Percentiles rank a stretch among this genome's conserved stretches.
Evolutionary conservation across 345 rosid genomes (phyloP).

Genomic region (Populus tremula): DNA sequence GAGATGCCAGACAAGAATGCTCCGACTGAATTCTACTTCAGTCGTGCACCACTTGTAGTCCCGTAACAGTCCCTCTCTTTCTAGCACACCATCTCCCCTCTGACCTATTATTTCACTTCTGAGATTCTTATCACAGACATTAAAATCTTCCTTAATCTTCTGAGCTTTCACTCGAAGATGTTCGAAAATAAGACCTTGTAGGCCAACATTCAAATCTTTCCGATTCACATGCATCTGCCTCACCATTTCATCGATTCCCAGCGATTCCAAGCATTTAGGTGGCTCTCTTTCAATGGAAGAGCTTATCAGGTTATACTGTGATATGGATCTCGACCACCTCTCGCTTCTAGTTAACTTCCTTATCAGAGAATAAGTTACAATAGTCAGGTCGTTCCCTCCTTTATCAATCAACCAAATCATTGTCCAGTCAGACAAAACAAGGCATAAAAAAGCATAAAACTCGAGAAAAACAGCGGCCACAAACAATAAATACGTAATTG

Average conservation of each 20-base stretch:
- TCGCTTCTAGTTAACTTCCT: background rate
- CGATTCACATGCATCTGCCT: background rate
- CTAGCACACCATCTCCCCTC: slow-evolving; percentile 10
- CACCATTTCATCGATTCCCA: background rate
- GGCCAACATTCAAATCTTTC: background rate
- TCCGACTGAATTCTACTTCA: background rate
- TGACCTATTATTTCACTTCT: background rate
- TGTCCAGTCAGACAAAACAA: slow-evolving; percentile 7
- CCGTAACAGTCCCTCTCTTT: background rate
- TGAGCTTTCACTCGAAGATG: slow-evolving; percentile 9
- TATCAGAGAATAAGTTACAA: background rate
- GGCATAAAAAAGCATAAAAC: too few species aligned
- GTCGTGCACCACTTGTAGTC: background rate
- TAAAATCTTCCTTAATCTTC: accelerated
- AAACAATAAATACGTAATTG: too few species aligned
- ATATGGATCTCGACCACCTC: slow-evolving; percentile 22
- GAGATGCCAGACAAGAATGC: slow-evolving; percentile 33
- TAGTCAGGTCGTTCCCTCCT: background rate
- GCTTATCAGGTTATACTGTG: slow-evolving; percentile 19
- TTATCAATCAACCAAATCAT: background rate
- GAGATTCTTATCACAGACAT: accelerated
- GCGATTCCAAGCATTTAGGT: background rate
- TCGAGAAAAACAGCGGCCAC: too few species aligned
- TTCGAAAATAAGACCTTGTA: slow-evolving; percentile 4
- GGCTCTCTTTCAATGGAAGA: background rate